Base-by-base conservation (phyloP, 2,329 filamentous ascomycete genomes). In the Polytolypa hystricis region DNA sequence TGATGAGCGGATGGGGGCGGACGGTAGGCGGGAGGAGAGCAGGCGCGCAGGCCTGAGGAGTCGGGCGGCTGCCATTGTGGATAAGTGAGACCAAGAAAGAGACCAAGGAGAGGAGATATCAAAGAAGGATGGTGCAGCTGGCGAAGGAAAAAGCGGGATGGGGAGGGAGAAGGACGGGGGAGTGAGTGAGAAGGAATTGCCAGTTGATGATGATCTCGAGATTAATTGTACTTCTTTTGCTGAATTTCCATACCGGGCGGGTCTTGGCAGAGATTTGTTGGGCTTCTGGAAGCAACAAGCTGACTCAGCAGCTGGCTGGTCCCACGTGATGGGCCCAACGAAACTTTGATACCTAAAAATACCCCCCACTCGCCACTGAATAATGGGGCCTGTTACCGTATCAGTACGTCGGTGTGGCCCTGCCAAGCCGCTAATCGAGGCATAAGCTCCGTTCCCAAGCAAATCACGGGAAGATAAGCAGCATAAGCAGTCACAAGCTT, bases 1-100 rank as follows among this genome's bases (percentile, higher is more conserved):
- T 35, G 66, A 64, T 52, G 66, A 65, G 58, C 73, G 69, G 52
- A 68, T 56, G 49, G 71, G 60, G 47, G 67, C 57, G 38, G 67
- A 56, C 35, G 51, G 48, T 47, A 68, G 62, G 45, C 71, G 65
- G 46, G 72, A 68, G 46, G 74, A 72, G 47, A 79, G 57, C 54
- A 79, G 66, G 58, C 74, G 71, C 50, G 75, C 73, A 50, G 76
- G 76, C 58, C 75, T 74, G 61, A 79, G 66, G 50, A 81, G 62
- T 65, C 75, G 69, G 52, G 72, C 63, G 55, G 67, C 66, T 55
- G 71, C 68, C 74, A 78, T 79, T 40, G 46, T 43, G 48, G 30
- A 51, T 56, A 38, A 55, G 59, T 47, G 30, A 36, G 14, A 58
- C 65, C 51, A 54, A 51, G 55, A 55, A 56, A 42, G 47, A 66